These are phyloP conservation scores for Yarrowia divulgata DNA, from an alignment of 805 yeast species.

Conservation along the genomic window DNA sequence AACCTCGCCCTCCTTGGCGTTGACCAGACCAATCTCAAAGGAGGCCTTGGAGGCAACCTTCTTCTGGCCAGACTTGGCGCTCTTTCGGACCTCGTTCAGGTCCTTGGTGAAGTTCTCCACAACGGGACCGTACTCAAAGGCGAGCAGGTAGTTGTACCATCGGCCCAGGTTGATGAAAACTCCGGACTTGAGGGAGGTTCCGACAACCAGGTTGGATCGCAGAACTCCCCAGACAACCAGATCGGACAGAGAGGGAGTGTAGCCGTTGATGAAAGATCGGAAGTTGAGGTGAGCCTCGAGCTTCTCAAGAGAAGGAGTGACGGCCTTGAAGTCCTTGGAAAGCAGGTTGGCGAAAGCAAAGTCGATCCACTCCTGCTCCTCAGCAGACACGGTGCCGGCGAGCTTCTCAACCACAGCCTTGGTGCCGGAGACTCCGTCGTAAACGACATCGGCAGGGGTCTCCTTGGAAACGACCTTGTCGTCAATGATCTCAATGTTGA, in stretches of 20 bases:
- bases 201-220: conserved; percentile 92
- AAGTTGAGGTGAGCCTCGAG: conserved; percentile 84
- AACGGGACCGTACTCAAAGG: conserved; percentile 67
- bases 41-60: conserved; percentile 93
- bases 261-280: conserved; percentile 78
- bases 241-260: conserved; percentile 76
- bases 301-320: conserved; percentile 76
- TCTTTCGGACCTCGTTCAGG: conserved; percentile 74
- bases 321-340: conserved; percentile 86
- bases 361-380: conserved; percentile 61
- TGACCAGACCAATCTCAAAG: conserved; percentile 90
- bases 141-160: conserved; percentile 85
- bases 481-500: conserved; percentile 55
- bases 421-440: conserved; percentile 28
- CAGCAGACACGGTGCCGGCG: conserved; percentile 52
- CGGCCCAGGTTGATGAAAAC: conserved; percentile 87
- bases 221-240: conserved; percentile 91
- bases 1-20: conserved; percentile 91
- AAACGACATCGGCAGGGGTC: conserved; percentile 44
- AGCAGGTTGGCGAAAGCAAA: conserved; percentile 72
- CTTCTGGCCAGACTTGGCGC: conserved; percentile 68
- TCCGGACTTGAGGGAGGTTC: conserved; percentile 84
- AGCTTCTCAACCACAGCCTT: conserved; percentile 29
- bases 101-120: conserved; percentile 73
- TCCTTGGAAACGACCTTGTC: conserved; percentile 48